phyloP scores from a whole-genome alignment of 768 basidiomycete species.

The Mycena crocata region DNA sequence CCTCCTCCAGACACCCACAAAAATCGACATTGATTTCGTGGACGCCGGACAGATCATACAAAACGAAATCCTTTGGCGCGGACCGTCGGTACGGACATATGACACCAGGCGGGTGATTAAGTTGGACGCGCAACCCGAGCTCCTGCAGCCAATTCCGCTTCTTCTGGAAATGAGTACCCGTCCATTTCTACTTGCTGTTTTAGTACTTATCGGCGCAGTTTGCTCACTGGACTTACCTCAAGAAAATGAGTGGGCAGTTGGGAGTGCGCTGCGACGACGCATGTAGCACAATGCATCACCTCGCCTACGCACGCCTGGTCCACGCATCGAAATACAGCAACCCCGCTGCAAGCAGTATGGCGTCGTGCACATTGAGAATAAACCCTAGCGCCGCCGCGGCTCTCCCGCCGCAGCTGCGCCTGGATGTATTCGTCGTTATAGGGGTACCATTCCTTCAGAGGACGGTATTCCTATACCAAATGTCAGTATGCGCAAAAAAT shows the following conservation, averaged over 20 bases:
- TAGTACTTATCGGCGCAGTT: background rate
- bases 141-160: conserved; percentile 8
- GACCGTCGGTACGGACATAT: background rate
- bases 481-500: no score
- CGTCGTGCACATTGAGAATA: background rate
- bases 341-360: background rate
- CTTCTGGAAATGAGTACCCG: background rate
- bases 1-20: conserved; percentile 11
- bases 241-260: conserved; percentile 6
- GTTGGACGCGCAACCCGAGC: conserved; percentile 24
- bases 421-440: background rate
- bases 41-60: conserved; percentile 19
- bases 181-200: conserved; percentile 1
- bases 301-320: conserved; percentile 5
- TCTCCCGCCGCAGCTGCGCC: background rate
- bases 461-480: background rate
- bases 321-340: background rate
- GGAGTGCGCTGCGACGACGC: background rate
- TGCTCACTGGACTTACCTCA: background rate
- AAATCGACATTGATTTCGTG: conserved; percentile 23
- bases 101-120: conserved; percentile 17
- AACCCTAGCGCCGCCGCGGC: background rate
- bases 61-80: conserved; percentile 1
- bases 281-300: background rate
- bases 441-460: no score